Evolutionary conservation across 1,284 basidiomycete genomes (phyloP), one percentile per base, ranked within the genome.

Genomic region (Anthracocystis setariae): DNA sequence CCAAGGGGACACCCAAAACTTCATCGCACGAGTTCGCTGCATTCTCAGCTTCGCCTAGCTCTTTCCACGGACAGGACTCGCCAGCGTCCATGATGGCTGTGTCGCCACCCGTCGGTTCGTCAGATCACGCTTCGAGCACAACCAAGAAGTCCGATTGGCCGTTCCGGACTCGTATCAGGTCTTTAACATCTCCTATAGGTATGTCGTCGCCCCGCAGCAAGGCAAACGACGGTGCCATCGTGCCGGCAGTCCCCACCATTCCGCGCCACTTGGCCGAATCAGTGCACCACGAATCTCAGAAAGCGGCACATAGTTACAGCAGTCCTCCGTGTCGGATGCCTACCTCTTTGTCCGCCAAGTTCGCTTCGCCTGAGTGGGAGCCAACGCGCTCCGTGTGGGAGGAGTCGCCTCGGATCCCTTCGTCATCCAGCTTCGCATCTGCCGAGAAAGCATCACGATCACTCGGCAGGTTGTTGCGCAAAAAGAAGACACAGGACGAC

Each of bases 151-250:
- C 37, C 2, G 62, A 70, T 4, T 47, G 50, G 21, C 47, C 46
- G 1, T 60, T 59, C 39, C 47, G 66, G 5, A 24, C 15, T n/a
- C 51, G 66, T 8, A 60, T 64, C 51, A 69, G 60, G n/a, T 69
- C 66, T 1, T 52, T 69, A 27, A 61, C 66, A 9, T 51, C 66
- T 17, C 45, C 43, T 45, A 51, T 51, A 4, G 44, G 56, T 25
- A 42, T 66, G 24, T 66, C 63, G 10, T 33, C 53, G 0, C 45
- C 48, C n/a, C 49, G 62, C 47, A 65, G 46, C 62, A 58, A 62
- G 15, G 49, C 29, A 7, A 27, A 46, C 5, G 35, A 46, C 5
- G 12, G 33, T 13, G 44, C 29, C 35, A 5, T 32, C 12, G 27
- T 68, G 8, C 58, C 65, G 3, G 49, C 58, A 7, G 50, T 62